These are phyloP conservation scores for Umbilicaria muhlenbergii DNA, from an alignment of 495 filamentous ascomycete species.

Conservation along the genomic window DNA sequence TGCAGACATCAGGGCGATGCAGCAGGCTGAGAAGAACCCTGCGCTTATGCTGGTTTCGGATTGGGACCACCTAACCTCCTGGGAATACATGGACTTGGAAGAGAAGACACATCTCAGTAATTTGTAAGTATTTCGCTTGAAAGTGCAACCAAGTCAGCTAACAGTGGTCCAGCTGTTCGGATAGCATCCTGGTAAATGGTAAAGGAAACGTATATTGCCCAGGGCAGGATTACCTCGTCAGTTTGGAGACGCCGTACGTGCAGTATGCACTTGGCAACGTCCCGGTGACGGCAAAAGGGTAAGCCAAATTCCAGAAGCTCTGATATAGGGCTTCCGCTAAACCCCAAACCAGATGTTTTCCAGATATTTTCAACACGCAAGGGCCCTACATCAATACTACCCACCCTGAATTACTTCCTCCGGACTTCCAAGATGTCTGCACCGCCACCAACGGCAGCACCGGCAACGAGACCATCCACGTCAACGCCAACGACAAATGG, in stretches of 20 bases:
- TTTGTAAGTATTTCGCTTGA: background rate
- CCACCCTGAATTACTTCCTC: slow-evolving; percentile 13
- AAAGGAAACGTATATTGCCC: slow-evolving; percentile 25
- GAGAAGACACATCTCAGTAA: slow-evolving; percentile 13
- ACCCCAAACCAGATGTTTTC: slow-evolving; percentile 1
- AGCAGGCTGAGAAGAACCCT: slow-evolving; percentile 26
- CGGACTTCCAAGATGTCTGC: slow-evolving; percentile 15
- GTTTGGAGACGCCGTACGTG: no score
- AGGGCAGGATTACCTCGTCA: slow-evolving; percentile 10
- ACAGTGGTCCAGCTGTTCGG: slow-evolving; percentile 13
- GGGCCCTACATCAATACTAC: background rate
- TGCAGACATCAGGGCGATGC: slow-evolving; percentile 25
- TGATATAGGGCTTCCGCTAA: background rate
- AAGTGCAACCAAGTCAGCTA: slow-evolving; percentile 9
- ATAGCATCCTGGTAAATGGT: slow-evolving; percentile 27
- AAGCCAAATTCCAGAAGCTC: background rate
- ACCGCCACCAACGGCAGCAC: slow-evolving; percentile 15
- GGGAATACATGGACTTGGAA: slow-evolving; percentile 25
- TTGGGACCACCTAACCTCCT: slow-evolving; percentile 34
- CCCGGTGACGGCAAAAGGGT: slow-evolving; percentile 20
- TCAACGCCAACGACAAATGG: slow-evolving; percentile 18
- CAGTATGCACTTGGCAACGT: no score
- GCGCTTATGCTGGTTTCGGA: slow-evolving; percentile 36
- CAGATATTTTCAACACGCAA: background rate
- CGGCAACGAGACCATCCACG: slow-evolving; percentile 12